Conservation (phyloP, 106 monocot species). For the Cymbidium sinense region DNA sequence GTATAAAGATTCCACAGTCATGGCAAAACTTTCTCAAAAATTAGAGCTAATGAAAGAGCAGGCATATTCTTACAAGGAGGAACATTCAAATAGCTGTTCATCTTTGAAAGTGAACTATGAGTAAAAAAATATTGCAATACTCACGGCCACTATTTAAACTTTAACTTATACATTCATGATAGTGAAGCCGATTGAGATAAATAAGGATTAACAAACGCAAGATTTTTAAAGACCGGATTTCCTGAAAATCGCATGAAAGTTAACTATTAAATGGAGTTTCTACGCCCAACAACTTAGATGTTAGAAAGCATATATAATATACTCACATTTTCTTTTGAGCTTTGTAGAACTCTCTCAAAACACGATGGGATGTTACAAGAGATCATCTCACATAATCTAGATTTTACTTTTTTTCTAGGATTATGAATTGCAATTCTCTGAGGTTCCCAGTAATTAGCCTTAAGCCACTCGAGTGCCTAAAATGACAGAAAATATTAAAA, state of each 20-base stretch:
- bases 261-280: background rate
- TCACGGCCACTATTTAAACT: no score
- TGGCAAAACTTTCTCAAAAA: no score
- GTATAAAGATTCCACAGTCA: no score
- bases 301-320: background rate
- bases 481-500: conserved; percentile 7
- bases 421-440: conserved; percentile 17
- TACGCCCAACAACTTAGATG: background rate
- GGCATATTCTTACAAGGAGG: no score
- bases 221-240: background rate
- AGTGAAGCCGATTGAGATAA: background rate
- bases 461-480: conserved; percentile 90
- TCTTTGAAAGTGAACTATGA: no score
- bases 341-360: conserved; percentile 14
- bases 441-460: conserved; percentile 33
- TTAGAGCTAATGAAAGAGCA: no score
- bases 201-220: background rate
- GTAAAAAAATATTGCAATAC: no score
- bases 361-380: conserved; percentile 14
- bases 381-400: conserved; percentile 10
- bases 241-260: background rate
- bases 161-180: background rate
- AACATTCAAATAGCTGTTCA: no score
- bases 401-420: conserved; percentile 21
- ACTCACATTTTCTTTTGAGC: conserved; percentile 48